Evolutionary conservation across 1,284 basidiomycete genomes (phyloP).

Genomic region (Trametes hirsuta): DNA sequence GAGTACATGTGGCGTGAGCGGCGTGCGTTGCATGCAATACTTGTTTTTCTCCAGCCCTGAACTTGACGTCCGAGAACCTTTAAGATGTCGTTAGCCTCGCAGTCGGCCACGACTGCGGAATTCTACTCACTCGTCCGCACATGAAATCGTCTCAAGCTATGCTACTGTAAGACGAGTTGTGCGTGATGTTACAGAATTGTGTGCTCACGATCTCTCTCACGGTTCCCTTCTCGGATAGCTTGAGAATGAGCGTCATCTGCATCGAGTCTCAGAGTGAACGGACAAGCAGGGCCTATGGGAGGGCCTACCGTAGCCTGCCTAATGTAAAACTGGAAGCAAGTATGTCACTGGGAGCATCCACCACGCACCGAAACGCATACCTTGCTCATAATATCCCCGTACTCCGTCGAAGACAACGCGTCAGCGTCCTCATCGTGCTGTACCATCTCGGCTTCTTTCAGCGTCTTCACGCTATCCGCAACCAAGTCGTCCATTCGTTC

Average conservation of each 20-base stretch:
- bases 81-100: background rate
- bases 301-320: constrained; percentile 62
- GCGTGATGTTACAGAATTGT: background rate
- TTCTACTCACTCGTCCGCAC: constrained; percentile 65
- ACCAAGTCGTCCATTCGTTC: constrained; percentile 74
- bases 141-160: constrained; percentile 68
- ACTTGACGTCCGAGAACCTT: constrained; percentile 67
- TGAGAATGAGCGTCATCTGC: constrained; percentile 71
- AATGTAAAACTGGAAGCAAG: constrained; percentile 63
- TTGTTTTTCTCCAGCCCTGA: constrained; percentile 72
- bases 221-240: constrained; percentile 54
- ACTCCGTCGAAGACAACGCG: constrained; percentile 64
- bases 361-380: constrained; percentile 38
- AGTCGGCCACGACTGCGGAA: background rate
- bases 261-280: background rate
- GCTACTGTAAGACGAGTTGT: constrained; percentile 4
- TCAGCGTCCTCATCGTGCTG: constrained; percentile 39
- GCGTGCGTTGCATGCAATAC: constrained; percentile 37
- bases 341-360: background rate
- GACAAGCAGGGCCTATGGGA: background rate
- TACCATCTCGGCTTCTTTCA: constrained; percentile 66
- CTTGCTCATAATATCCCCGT: constrained; percentile 85
- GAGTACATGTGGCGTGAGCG: background rate
- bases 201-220: constrained; percentile 66
- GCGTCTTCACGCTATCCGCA: constrained; percentile 59